phyloP scores from a whole-genome alignment of 148 eudicot genomes.

The Rhododendron simsii region DNA sequence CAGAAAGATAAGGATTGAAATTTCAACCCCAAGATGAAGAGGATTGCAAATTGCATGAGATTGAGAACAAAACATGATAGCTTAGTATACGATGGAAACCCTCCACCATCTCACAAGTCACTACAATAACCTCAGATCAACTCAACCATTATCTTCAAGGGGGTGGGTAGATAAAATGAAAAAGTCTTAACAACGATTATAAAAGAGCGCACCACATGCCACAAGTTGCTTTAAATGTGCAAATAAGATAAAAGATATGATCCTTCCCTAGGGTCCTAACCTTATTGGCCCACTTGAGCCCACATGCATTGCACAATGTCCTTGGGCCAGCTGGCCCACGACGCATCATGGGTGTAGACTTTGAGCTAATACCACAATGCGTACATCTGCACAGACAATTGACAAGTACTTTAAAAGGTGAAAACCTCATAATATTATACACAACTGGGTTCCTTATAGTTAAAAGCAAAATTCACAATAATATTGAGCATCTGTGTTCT shows the following conservation, averaged over 20 bases:
- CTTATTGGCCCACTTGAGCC: conserved; percentile 70
- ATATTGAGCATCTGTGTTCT: not conserved
- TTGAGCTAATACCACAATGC: conserved; percentile 65
- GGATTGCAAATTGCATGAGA: not conserved
- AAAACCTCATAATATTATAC: not conserved
- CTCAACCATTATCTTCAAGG: not conserved
- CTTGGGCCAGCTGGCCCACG: conserved; percentile 71
- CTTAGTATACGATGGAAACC: not conserved
- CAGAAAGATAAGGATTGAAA: not conserved
- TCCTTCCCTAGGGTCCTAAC: conserved; percentile 17
- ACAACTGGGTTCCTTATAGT: not conserved
- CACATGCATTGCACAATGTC: conserved; percentile 71
- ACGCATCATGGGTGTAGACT: conserved; percentile 67
- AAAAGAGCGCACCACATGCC: not conserved
- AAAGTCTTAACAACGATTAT: not conserved
- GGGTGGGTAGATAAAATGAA: not conserved
- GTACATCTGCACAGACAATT: conserved; percentile 37
- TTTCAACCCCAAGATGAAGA: too few species aligned
- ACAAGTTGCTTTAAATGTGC: not conserved
- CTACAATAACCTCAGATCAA: not conserved
- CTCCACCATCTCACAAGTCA: not conserved
- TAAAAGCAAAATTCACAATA: not conserved
- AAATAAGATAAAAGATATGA: not conserved
- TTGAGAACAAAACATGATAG: not conserved
- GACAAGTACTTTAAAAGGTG: not conserved